Conservation (phyloP, 2,329 filamentous ascomycete species). For the Cladosporium sp. region DNA sequence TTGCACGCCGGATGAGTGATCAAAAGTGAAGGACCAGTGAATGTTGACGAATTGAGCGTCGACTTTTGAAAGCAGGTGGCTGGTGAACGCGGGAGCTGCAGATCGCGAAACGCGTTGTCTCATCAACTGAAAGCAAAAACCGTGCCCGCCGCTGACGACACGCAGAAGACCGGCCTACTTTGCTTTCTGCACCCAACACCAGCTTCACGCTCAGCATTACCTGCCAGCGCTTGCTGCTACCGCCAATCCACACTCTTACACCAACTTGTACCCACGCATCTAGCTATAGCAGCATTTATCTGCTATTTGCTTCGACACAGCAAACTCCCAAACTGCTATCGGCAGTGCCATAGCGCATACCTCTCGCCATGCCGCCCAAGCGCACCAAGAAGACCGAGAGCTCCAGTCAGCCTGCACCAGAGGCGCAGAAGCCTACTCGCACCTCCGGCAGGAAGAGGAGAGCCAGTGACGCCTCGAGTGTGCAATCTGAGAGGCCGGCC, state of each 20-base stretch:
- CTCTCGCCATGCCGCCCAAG: constrained; percentile 25
- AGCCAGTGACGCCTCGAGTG: constrained; percentile 25
- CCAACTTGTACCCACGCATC: background rate
- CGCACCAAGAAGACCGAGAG: constrained; percentile 15
- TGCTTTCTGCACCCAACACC: background rate
- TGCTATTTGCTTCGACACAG: background rate
- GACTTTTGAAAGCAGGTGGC: background rate
- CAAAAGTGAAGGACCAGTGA: background rate
- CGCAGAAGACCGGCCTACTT: background rate
- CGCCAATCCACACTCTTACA: background rate
- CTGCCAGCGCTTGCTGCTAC: background rate
- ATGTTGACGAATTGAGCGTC: background rate
- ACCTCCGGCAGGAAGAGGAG: constrained; percentile 24
- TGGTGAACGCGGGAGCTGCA: background rate
- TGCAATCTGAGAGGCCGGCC: constrained; percentile 19
- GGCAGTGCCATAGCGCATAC: background rate
- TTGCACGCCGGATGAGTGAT: background rate
- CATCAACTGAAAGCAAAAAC: background rate
- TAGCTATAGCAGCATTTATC: background rate
- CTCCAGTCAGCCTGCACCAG: constrained; percentile 17
- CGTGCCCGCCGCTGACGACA: background rate
- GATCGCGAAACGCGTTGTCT: background rate
- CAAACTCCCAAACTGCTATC: background rate
- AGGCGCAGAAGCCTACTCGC: constrained; percentile 18
- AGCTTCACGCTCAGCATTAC: background rate